A percentile compares a stretch with the other conserved stretches of the same genome.
phyloP scores from a whole-genome alignment of 192 early-diverging fungal species.

The Backusella liffmaniae region DNA sequence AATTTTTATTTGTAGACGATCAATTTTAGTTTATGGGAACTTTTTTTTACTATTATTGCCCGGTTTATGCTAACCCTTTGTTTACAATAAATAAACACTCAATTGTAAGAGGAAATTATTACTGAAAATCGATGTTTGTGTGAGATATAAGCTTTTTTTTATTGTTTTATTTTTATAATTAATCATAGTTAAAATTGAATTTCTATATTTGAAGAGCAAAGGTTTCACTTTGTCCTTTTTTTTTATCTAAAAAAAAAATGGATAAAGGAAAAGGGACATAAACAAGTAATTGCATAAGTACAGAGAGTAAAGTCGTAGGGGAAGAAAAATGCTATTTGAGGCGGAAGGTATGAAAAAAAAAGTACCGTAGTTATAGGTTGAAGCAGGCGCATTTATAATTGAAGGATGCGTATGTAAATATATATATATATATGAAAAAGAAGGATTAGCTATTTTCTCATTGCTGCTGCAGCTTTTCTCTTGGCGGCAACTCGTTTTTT shows the following conservation, averaged over 20 bases:
- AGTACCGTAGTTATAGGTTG: neutral
- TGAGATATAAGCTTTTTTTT: conserved; percentile 2
- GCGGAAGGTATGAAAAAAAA: neutral
- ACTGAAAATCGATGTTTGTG: neutral
- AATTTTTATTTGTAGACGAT: neutral
- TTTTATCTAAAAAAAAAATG: neutral
- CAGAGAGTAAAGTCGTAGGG: neutral
- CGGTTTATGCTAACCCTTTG: neutral
- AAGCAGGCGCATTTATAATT: neutral
- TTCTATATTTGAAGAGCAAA: neutral
- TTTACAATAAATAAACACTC: neutral
- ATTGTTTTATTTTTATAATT: conserved; percentile 1
- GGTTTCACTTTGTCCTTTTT: neutral
- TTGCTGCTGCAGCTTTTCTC: conserved; percentile 5
- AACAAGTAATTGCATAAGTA: conserved; percentile 5
- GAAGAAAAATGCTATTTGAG: neutral
- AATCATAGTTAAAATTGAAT: neutral
- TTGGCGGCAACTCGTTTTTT: neutral
- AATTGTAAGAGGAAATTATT: neutral
- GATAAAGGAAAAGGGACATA: neutral
- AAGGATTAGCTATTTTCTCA: neutral
- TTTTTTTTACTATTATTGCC: neutral
- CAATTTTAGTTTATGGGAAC: neutral
- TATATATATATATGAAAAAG: neutral
- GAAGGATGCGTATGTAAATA: neutral